phyloP scores from a whole-genome alignment of 495 filamentous ascomycete species.

The Hyaloscypha variabilis region DNA sequence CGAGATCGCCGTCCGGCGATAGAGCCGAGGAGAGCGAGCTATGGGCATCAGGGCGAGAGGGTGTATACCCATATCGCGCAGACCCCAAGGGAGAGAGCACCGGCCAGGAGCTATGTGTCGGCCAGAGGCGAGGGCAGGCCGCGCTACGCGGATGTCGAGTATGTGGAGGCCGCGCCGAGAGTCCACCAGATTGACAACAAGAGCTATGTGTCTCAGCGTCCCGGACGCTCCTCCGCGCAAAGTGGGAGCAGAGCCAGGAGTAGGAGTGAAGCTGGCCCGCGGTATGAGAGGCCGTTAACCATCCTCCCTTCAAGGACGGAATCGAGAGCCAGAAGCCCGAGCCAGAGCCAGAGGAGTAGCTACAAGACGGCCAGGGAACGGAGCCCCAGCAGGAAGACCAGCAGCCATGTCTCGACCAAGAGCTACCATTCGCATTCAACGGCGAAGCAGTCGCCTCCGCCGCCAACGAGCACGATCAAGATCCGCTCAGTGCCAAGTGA shows the following conservation, averaged over 20 bases:
- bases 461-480: not conserved
- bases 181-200: conserved; percentile 19
- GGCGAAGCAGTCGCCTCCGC: not conserved
- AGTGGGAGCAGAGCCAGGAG: conserved; percentile 10
- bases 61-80: conserved; percentile 7
- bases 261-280: conserved; percentile 22
- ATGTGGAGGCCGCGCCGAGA: conserved; percentile 10
- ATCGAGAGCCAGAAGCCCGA: conserved; percentile 37
- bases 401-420: not conserved
- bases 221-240: not conserved
- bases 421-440: conserved; percentile 2
- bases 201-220: conserved; percentile 11
- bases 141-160: conserved; percentile 9
- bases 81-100: not conserved
- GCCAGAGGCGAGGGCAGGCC: conserved; percentile 1
- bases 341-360: not conserved
- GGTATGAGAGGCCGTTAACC: conserved; percentile 33
- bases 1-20: not conserved
- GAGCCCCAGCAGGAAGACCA: not conserved
- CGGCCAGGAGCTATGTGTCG: conserved; percentile 19
- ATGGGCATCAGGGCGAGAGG: conserved; percentile 2
- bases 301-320: conserved; percentile 37
- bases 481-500: not conserved
- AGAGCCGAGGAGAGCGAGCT: not conserved
- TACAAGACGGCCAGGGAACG: not conserved